A percentile compares a stretch with the other conserved stretches of the same genome.
Evolutionary conservation across 768 basidiomycete genomes (phyloP).

Genomic region (Auricularia sp.): DNA sequence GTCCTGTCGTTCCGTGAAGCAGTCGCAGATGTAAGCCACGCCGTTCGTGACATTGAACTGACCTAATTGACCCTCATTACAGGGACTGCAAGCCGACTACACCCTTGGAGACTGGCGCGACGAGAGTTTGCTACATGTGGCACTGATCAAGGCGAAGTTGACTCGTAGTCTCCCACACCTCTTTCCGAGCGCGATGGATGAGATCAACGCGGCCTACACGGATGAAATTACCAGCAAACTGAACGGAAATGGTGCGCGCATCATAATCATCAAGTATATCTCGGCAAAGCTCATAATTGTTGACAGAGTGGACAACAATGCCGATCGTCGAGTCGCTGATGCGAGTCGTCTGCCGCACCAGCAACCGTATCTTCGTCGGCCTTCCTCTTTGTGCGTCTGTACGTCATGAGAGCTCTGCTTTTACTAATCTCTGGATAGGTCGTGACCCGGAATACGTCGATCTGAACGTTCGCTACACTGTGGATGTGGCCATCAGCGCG

Average conservation of each 20-base stretch:
- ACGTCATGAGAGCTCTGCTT: not conserved
- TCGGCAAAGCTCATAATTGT: not conserved
- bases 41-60: not conserved
- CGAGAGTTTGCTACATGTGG: slow-evolving; percentile 9
- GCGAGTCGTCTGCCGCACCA: slow-evolving; percentile 23
- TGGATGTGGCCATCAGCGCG: not conserved
- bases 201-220: slow-evolving; percentile 5
- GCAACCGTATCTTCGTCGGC: slow-evolving; percentile 27
- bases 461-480: slow-evolving; percentile 7
- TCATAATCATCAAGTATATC: not conserved
- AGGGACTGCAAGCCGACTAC: slow-evolving; percentile 1
- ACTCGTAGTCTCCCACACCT: slow-evolving; percentile 9
- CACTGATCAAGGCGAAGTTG: slow-evolving; percentile 9
- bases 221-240: slow-evolving; percentile 1
- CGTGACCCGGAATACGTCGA: slow-evolving; percentile 4
- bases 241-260: slow-evolving; percentile 3
- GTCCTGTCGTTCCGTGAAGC: slow-evolving; percentile 10
- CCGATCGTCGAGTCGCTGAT: slow-evolving; percentile 15
- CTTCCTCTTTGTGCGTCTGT: slow-evolving; percentile 21
- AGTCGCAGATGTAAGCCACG: not conserved
- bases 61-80: not conserved
- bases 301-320: slow-evolving; percentile 17
- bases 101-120: slow-evolving; percentile 6
- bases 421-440: not conserved
- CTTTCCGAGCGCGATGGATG: slow-evolving; percentile 8